phyloP scores from a whole-genome alignment of 176 grass and related monocot species.

The Avena atlantica region DNA sequence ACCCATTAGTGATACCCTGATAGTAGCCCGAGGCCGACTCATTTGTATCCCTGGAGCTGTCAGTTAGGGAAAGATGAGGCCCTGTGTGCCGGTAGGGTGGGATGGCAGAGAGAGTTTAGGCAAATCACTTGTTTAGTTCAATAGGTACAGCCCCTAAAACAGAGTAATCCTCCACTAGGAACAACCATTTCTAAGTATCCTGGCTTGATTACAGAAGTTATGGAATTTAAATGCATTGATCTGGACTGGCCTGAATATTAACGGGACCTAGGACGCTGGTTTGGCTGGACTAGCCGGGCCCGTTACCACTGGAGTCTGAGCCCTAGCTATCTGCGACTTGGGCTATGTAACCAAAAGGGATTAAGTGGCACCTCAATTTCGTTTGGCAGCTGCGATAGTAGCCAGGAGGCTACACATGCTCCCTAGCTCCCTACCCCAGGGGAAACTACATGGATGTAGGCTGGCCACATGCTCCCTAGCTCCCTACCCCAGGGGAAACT shows the following conservation, averaged over 20 bases:
- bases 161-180: neutral
- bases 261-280: neutral
- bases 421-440: neutral
- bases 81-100: neutral
- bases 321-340: slow-evolving; percentile 7
- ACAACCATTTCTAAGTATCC: neutral
- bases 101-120: neutral
- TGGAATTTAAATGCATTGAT: slow-evolving; percentile 9
- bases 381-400: slow-evolving; percentile 14
- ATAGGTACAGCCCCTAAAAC: too few relatives aligned
- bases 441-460: slow-evolving; percentile 12
- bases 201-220: neutral
- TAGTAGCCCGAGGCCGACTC: too few relatives aligned
- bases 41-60: neutral
- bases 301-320: neutral
- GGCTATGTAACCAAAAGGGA: neutral
- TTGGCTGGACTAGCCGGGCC: neutral
- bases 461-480: neutral
- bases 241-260: neutral
- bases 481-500: neutral
- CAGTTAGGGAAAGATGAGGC: neutral
- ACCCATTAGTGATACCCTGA: neutral
- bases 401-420: neutral
- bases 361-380: neutral
- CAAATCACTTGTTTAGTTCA: too few relatives aligned